phyloP scores from a whole-genome alignment of 2,329 filamentous ascomycete genomes.

The Diaporthe sp. region DNA sequence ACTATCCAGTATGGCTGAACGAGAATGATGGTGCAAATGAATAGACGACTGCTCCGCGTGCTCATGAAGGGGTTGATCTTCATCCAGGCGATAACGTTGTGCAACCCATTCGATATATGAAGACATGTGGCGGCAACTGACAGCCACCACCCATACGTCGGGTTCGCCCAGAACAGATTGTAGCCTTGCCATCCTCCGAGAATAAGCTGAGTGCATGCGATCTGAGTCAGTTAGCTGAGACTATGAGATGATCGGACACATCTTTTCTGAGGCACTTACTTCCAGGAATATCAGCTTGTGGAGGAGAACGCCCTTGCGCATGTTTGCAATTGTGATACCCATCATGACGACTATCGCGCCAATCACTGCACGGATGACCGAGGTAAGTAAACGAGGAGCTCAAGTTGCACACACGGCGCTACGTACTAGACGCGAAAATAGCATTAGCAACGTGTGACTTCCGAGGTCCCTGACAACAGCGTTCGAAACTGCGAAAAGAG shows the following conservation, averaged over 20 bases:
- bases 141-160: constrained; percentile 74
- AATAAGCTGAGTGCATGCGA: constrained; percentile 33
- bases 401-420: background rate
- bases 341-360: constrained; percentile 63
- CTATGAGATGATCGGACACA: constrained; percentile 71
- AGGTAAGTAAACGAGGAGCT: background rate
- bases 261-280: constrained; percentile 63
- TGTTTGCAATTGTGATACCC: constrained; percentile 62
- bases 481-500: background rate
- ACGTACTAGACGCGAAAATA: constrained; percentile 19
- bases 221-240: constrained; percentile 42
- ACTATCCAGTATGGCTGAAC: constrained; percentile 75
- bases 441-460: background rate
- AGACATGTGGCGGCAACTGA: constrained; percentile 71
- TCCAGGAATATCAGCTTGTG: constrained; percentile 65
- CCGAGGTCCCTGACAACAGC: background rate
- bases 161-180: constrained; percentile 45
- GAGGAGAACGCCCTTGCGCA: constrained; percentile 60
- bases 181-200: constrained; percentile 49
- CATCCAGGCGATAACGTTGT: constrained; percentile 78
- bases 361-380: constrained; percentile 50
- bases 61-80: constrained; percentile 73
- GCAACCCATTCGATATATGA: constrained; percentile 73
- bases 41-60: constrained; percentile 63
- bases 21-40: constrained; percentile 70